These are phyloP conservation scores for Candida sp. DNA, from an alignment of 1,139 yeast species.

Conservation along the genomic window DNA sequence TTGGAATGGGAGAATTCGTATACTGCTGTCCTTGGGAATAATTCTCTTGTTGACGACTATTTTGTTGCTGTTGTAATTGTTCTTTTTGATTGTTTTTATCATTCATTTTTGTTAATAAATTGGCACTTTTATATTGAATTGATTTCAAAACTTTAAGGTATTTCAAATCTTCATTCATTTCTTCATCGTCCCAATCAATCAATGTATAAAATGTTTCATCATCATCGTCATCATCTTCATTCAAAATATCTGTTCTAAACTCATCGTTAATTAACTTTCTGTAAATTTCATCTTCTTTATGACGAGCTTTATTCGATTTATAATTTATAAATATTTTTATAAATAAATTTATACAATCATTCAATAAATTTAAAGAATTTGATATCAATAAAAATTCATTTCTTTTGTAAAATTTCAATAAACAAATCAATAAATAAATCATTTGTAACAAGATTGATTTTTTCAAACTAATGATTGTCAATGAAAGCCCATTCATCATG, in stretches of 20 bases:
- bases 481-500: slow-evolving; percentile 43
- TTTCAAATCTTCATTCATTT: slow-evolving; percentile 48
- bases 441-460: slow-evolving; percentile 44
- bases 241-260: slow-evolving; percentile 22
- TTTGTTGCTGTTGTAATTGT: background rate
- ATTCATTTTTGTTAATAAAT: slow-evolving; percentile 8
- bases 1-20: background rate
- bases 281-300: slow-evolving; percentile 36
- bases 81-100: background rate
- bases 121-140: slow-evolving; percentile 34
- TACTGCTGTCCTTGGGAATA: background rate
- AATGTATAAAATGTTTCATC: slow-evolving; percentile 17
- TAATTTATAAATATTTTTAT: slow-evolving; percentile 39
- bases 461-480: slow-evolving; percentile 44
- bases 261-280: slow-evolving; percentile 39
- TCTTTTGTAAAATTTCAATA: slow-evolving; percentile 31
- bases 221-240: slow-evolving; percentile 30
- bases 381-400: slow-evolving; percentile 13
- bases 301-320: slow-evolving; percentile 6
- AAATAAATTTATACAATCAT: slow-evolving; percentile 32
- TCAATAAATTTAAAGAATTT: slow-evolving; percentile 24
- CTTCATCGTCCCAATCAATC: slow-evolving; percentile 51
- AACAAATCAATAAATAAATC: slow-evolving; percentile 42
- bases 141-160: slow-evolving; percentile 42
- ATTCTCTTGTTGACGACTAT: background rate